Evolutionary conservation across 2,329 filamentous ascomycete genomes (phyloP), one percentile per base, ranked within the genome.

Genomic region (Chrysoporthe cubensis): DNA sequence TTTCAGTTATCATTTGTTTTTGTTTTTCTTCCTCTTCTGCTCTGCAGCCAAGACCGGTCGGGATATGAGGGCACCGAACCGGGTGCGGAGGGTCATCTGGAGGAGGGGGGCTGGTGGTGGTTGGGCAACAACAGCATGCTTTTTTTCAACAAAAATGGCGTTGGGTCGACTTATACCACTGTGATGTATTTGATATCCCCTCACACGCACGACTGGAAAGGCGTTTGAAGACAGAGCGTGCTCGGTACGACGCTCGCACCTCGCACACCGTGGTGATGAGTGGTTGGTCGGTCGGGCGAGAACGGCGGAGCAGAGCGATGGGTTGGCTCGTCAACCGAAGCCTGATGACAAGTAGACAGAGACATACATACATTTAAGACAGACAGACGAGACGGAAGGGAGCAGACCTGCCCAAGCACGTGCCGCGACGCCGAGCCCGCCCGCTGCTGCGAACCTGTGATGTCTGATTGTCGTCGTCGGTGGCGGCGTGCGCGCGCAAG

Each of bases 101-200:
- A 32, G 42, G n/a, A 21, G 21, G 18, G 40, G 59, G 59, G 21
- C 21, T 61, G 59, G 62, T 34, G 9, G 62, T 61, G 64, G 64
- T 54, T 40, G 67, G 67, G 64, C 65, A 46, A 57, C 37, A 60
- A 64, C 66, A 62, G 60, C 58, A 66, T 65, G 69, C 63, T 70
- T 69, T 62, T 66, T 70, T 70, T 70, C 69, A 70, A 70, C 69
- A 70, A 70, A 70, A 69, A 70, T 64, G 69, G 69, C 69, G 69
- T 70, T 70, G 63, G 69, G 66, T 68, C 65, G 61, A 57, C 62
- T 40, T 66, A 64, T 70, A 68, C 62, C 64, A 65, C 66, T 68
- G 61, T 64, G 37, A 40, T 40, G 69, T 68, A 64, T 52, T 70
- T 69, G 69, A 70, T 64, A 68, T 66, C 61, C 66, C 67, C 44